Percentiles rank a stretch among this genome's conserved stretches.
These are phyloP conservation scores for Penicillium sp. DNA, from an alignment of 2,329 filamentous ascomycete genomes.

Conservation along the genomic window DNA sequence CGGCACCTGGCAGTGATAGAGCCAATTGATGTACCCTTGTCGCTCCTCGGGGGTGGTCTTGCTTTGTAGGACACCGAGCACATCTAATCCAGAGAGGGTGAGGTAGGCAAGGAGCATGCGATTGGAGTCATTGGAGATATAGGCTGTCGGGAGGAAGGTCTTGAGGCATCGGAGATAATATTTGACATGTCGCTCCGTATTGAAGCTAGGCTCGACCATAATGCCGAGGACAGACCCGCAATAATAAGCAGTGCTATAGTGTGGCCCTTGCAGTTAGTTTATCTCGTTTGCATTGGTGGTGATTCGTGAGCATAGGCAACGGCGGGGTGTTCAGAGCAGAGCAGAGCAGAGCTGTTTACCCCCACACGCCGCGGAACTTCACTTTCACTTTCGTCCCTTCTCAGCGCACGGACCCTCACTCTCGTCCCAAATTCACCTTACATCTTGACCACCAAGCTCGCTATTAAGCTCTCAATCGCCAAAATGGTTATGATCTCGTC, in stretches of 20 bases:
- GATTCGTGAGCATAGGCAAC: neutral
- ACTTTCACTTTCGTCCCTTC: neutral
- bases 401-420: slow-evolving; percentile 12
- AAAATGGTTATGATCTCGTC: slow-evolving; percentile 77
- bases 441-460: neutral
- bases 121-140: slow-evolving; percentile 84
- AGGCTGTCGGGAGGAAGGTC: slow-evolving; percentile 72
- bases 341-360: slow-evolving; percentile 23
- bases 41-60: slow-evolving; percentile 53
- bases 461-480: neutral
- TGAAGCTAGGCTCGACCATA: slow-evolving; percentile 32
- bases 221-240: slow-evolving; percentile 4
- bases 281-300: neutral
- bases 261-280: neutral
- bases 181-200: slow-evolving; percentile 66
- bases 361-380: slow-evolving; percentile 18
- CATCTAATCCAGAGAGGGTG: slow-evolving; percentile 76
- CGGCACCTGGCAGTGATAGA: slow-evolving; percentile 80
- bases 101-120: slow-evolving; percentile 89
- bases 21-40: slow-evolving; percentile 63
- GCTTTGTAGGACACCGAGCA: slow-evolving; percentile 62
- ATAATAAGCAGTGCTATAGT: neutral
- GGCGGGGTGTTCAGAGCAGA: slow-evolving; percentile 19
- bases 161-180: slow-evolving; percentile 91
- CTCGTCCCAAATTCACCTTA: slow-evolving; percentile 7